Evolutionary conservation across 768 basidiomycete species (phyloP), one percentile per base, ranked within the genome.

Genomic region (Agaricus subrufescens): DNA sequence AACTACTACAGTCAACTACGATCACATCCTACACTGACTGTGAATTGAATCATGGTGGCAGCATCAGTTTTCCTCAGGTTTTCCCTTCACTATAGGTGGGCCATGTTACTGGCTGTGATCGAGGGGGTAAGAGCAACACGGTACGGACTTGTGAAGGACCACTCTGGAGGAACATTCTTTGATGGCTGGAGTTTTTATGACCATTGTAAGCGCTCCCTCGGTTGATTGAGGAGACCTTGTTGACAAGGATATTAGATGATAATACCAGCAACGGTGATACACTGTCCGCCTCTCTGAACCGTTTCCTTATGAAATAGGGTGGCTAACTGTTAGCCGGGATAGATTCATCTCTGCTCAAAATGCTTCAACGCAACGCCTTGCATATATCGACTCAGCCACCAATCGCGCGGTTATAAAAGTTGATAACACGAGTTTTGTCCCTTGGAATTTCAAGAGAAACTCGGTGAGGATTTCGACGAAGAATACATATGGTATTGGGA

Each of bases 331-430:
- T 11, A 7, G 7, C 11, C 34, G 34, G 7, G 4, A n/a, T 19
- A 54, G 52, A 8, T 54, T 54, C 34, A 31, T 54, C 27, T 54
- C 52, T n/a, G 52, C 52, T 5, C 26, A 19, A 38, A 54, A 54
- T 15, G 52, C 52, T 3, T 37, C 44, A 9, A 27, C 44, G 11
- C 52, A 54, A 26, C 52, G n/a, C 25, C 52, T 54, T 25, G 50
- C 46, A 2, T 87, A 77, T 61, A 75, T 87, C 50, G 84, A 89
- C 58, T 27, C 73, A 11, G 58, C 71, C 25, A 84, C 86, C 2
- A 84, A 82, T 15, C 84, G 84, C 52, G 88, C 87, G 2, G 81
- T 90, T 63, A 84, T 90, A 63, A 82, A 78, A 62, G 87, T 89
- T 10, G 88, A 89, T 69, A 87, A 89, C 64, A 80, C 77, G 37